These are phyloP conservation scores for Venturia oleaginea DNA, from an alignment of 2,329 filamentous ascomycete species.

Conservation along the genomic window DNA sequence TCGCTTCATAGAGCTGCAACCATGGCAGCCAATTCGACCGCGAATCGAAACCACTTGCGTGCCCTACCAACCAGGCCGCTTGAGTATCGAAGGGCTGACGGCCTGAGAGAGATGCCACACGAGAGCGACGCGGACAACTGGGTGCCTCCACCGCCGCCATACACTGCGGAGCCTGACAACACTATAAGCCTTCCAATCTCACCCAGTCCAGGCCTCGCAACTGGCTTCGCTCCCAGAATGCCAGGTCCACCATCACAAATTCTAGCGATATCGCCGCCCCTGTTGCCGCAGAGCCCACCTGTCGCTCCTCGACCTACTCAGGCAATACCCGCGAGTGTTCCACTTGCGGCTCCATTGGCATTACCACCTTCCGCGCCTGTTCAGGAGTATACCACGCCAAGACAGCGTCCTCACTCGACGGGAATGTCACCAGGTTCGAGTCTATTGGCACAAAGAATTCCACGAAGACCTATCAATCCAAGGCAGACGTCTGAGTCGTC, in stretches of 20 bases:
- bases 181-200: constrained; percentile 11
- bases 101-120: constrained; percentile 64
- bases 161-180: constrained; percentile 50
- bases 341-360: neutral
- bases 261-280: neutral
- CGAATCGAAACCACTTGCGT: constrained; percentile 58
- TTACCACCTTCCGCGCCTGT: neutral
- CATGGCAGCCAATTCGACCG: constrained; percentile 55
- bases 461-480: constrained; percentile 8
- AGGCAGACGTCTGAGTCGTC: neutral
- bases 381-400: neutral
- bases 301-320: neutral
- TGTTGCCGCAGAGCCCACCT: neutral
- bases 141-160: constrained; percentile 78
- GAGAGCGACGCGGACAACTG: constrained; percentile 84
- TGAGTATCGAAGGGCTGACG: constrained; percentile 62
- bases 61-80: constrained; percentile 43
- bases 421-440: neutral
- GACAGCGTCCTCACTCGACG: constrained; percentile 1
- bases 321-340: neutral
- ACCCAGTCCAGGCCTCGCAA: neutral
- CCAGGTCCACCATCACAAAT: neutral
- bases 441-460: neutral
- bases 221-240: neutral
- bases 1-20: constrained; percentile 35